A percentile compares a stretch with the other conserved stretches of the same genome.
Evolutionary conservation across 1,139 yeast species (phyloP).

Genomic region (Saccharomyces hybrid): DNA sequence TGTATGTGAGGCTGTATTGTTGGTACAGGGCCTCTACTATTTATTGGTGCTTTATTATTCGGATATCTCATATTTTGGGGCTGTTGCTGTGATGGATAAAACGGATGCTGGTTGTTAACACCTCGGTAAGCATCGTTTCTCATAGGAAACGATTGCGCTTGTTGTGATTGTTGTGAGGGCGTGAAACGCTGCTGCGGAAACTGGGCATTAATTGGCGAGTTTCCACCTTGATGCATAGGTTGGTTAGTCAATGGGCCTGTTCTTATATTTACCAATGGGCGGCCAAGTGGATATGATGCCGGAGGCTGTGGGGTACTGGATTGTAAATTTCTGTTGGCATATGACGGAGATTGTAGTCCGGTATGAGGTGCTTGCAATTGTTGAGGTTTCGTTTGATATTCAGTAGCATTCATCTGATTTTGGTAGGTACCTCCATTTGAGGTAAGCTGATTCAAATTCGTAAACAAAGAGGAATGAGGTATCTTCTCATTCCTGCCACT

Average conservation of each 20-base stretch:
- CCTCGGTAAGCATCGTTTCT: background rate
- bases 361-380: background rate
- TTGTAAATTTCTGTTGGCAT: background rate
- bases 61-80: constrained; percentile 5
- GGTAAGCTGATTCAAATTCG: constrained; percentile 1
- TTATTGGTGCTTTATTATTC: background rate
- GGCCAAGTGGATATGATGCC: background rate
- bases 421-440: constrained; percentile 5
- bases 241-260: background rate
- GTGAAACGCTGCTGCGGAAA: background rate
- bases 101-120: background rate
- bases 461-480: background rate
- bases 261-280: background rate
- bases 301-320: background rate
- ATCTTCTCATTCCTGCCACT: background rate
- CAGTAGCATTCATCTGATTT: background rate
- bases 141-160: background rate
- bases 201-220: background rate
- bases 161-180: background rate
- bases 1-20: background rate
- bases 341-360: background rate
- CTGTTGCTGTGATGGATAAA: constrained; percentile 5
- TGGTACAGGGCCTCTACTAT: background rate
- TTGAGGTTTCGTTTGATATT: background rate
- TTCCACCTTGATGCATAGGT: background rate